A percentile compares a stretch with the other conserved stretches of the same genome.
phyloP scores from a whole-genome alignment of 176 grass and related monocot species.

The Oryza rufipogon region DNA sequence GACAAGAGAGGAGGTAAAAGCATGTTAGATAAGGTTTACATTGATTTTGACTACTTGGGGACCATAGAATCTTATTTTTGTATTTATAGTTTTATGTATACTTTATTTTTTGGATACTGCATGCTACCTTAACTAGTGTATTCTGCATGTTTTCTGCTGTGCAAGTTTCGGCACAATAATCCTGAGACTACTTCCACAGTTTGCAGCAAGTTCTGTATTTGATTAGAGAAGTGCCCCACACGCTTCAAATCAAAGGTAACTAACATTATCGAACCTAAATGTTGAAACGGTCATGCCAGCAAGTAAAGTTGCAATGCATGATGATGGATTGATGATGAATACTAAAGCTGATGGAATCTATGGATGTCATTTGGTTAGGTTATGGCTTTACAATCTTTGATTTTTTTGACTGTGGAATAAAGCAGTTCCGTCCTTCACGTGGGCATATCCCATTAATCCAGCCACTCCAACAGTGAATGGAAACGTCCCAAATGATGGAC shows the following conservation, averaged over 20 bases:
- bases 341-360: slow-evolving; percentile 30
- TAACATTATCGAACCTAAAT: slow-evolving; percentile 9
- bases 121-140: slow-evolving; percentile 17
- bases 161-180: slow-evolving; percentile 8
- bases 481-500: slow-evolving; percentile 20
- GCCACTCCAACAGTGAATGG: slow-evolving; percentile 26
- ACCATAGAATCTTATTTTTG: slow-evolving; percentile 33
- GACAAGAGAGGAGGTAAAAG: slow-evolving; percentile 41
- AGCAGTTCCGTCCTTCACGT: slow-evolving; percentile 50
- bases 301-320: not conserved
- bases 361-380: slow-evolving; percentile 12
- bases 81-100: slow-evolving; percentile 38
- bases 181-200: slow-evolving; percentile 13
- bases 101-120: slow-evolving; percentile 31
- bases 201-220: slow-evolving; percentile 11
- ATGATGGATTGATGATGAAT: slow-evolving; percentile 22
- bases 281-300: not conserved
- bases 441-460: slow-evolving; percentile 48
- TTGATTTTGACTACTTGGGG: slow-evolving; percentile 39
- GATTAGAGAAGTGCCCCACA: slow-evolving; percentile 17
- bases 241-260: slow-evolving; percentile 19
- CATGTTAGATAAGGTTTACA: slow-evolving; percentile 35
- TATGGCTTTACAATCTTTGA: slow-evolving; percentile 18
- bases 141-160: slow-evolving; percentile 30
- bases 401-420: slow-evolving; percentile 41